Conservation (phyloP, 495 filamentous ascomycete genomes). For the Xylaria longipes region DNA sequence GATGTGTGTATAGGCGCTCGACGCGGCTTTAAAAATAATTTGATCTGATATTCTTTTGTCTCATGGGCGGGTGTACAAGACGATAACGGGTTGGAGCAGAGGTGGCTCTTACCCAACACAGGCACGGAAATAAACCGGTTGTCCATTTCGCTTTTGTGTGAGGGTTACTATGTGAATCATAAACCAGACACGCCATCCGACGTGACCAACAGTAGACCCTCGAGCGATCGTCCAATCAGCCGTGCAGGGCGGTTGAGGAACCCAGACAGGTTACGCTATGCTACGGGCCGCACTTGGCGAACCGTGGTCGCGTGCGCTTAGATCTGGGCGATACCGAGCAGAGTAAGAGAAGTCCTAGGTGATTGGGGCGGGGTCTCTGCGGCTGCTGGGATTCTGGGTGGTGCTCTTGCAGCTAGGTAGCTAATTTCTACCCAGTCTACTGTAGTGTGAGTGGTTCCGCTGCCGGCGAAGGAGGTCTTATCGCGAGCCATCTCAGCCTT, state of each 20-base stretch:
- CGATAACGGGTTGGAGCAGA: neutral
- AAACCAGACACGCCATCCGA: slow-evolving; percentile 1
- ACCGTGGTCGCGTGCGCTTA: neutral
- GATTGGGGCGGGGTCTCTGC: neutral
- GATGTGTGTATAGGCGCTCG: neutral
- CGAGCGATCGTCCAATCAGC: neutral
- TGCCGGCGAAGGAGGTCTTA: neutral
- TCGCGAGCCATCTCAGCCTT: neutral
- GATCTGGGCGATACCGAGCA: neutral
- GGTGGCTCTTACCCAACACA: neutral
- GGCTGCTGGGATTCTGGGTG: neutral
- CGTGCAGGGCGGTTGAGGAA: slow-evolving; percentile 2
- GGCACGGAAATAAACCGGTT: slow-evolving; percentile 14
- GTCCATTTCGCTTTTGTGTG: neutral
- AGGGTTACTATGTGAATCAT: neutral
- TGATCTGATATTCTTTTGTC: neutral
- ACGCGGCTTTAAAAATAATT: slow-evolving; percentile 3
- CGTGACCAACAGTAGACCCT: neutral
- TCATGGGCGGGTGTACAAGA: neutral
- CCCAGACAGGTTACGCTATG: neutral
- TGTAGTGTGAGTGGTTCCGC: neutral
- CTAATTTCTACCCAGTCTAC: no score
- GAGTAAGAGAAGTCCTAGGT: neutral
- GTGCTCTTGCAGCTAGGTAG: neutral
- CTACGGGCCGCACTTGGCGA: slow-evolving; percentile 3